Conservation (phyloP, 2,329 filamentous ascomycete species). For the Madurella fahalii region DNA sequence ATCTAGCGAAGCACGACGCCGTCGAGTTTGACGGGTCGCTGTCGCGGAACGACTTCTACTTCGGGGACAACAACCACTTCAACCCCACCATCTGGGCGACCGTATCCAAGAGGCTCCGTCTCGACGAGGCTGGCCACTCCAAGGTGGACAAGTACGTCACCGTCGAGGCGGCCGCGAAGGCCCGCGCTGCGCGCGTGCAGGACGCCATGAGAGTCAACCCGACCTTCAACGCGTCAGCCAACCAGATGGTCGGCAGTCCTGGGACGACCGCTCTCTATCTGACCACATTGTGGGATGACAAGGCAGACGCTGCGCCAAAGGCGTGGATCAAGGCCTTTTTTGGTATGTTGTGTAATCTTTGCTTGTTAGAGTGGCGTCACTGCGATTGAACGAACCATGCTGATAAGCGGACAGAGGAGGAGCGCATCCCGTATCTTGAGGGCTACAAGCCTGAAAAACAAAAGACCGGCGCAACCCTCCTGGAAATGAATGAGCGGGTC, state of each 20-base stretch:
- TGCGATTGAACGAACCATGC: background rate
- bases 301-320: conserved; percentile 18
- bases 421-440: conserved; percentile 17
- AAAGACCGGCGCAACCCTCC: no score
- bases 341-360: conserved; percentile 10
- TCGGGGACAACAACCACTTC: conserved; percentile 32
- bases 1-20: conserved; percentile 27
- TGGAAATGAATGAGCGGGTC: no score
- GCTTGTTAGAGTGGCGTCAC: background rate
- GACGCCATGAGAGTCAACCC: conserved; percentile 18
- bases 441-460: conserved; percentile 3
- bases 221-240: conserved; percentile 14
- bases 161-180: conserved; percentile 19
- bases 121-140: conserved; percentile 15
- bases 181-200: conserved; percentile 16
- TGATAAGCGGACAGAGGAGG: conserved; percentile 15
- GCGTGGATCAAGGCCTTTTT: conserved; percentile 21
- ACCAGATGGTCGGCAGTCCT: conserved; percentile 14
- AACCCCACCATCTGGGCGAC: conserved; percentile 28
- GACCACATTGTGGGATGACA: conserved; percentile 19
- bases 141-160: conserved; percentile 21
- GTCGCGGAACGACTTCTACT: conserved; percentile 30
- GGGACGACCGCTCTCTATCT: conserved; percentile 23
- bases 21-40: conserved; percentile 35
- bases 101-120: conserved; percentile 16